Base-by-base conservation (phyloP, 2,329 filamentous ascomycete species). In the Botrytis medusae region DNA sequence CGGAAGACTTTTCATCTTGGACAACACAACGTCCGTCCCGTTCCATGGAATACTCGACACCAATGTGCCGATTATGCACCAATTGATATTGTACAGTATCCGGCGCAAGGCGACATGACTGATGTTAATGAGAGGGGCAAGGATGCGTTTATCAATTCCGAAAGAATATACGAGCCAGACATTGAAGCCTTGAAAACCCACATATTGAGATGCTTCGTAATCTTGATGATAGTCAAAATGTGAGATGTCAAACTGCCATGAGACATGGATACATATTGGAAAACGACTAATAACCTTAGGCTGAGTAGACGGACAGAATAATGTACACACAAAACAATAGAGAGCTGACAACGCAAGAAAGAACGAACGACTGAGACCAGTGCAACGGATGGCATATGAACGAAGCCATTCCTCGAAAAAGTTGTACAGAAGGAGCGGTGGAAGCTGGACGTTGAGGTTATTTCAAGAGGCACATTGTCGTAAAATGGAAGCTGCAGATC, bases 401-500 rank as follows among this genome's bases (percentile, higher is more conserved):
- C 22, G 22, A 63, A 29, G 29, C 25, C 40, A 18, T 29, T 29
- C 18, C 18, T 10, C 9, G 6, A n/a, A 25, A 29, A 34, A 6
- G 48, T 68, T 68, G 65, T 68, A 57, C 48, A 68, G 48, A 42
- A 57, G 48, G 48, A 68, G 65, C 65, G 65, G 65, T 68, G 65
- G 65, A 68, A 68, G 65, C 48, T 68, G 48, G 65, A 68, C 25
- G 64, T 68, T 68, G 48, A 68, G 42, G 62, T 65, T 34, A n/a
- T 46, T 46, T 54, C 3, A 20, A 67, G 44, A 67, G 44, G 40
- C 40, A 67, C 32, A 51, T 51, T 51, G 29, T 68, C 34, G 46
- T 68, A 42, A 57, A 42, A 32, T 57, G 46, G 64, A 68, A 57
- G 34, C 7, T 29, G 64, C 46, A 54, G 34, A 68, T 68, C 64